Evolutionary conservation across 2,329 filamentous ascomycete species (phyloP).

Genomic region (Ophiobolus disseminans): DNA sequence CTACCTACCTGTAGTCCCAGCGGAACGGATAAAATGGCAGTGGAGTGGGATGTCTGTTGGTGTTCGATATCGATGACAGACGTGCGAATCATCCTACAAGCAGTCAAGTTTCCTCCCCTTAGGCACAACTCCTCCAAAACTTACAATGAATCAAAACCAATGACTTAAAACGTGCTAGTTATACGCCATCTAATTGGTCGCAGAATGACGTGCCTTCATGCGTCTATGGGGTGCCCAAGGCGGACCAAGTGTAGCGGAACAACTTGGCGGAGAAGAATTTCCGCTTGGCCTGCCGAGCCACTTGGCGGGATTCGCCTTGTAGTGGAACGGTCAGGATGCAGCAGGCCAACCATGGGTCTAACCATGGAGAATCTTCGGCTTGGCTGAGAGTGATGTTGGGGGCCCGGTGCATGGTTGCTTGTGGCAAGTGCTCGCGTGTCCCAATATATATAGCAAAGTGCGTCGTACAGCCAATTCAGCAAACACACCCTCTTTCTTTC

Average conservation of each 20-base stretch:
- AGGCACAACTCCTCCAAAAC: slow-evolving; percentile 2
- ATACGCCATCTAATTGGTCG: slow-evolving; percentile 11
- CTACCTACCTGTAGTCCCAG: neutral
- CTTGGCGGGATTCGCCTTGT: slow-evolving; percentile 14
- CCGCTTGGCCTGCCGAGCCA: slow-evolving; percentile 10
- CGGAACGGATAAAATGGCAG: slow-evolving; percentile 5
- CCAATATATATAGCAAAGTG: slow-evolving; percentile 10
- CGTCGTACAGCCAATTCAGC: slow-evolving; percentile 1
- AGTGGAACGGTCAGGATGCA: slow-evolving; percentile 2
- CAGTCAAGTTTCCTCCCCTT: neutral
- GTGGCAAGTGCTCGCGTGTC: slow-evolving; percentile 20
- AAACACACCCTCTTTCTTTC: neutral
- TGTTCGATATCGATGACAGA: slow-evolving; percentile 1
- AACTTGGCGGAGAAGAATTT: slow-evolving; percentile 17
- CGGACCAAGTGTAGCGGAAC: slow-evolving; percentile 18
- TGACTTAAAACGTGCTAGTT: slow-evolving; percentile 12
- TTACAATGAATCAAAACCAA: slow-evolving; percentile 9
- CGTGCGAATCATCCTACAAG: neutral
- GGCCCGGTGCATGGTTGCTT: neutral
- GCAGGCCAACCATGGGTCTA: slow-evolving; percentile 12
- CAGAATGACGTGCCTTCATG: neutral
- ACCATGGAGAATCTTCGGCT: slow-evolving; percentile 10
- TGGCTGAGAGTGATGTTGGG: slow-evolving; percentile 10
- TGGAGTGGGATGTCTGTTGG: neutral
- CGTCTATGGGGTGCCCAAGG: slow-evolving; percentile 18